Percentiles rank a stretch among this genome's conserved stretches.
Conservation (phyloP, 2,329 filamentous ascomycete species). For the Clonostachys byssicola region DNA sequence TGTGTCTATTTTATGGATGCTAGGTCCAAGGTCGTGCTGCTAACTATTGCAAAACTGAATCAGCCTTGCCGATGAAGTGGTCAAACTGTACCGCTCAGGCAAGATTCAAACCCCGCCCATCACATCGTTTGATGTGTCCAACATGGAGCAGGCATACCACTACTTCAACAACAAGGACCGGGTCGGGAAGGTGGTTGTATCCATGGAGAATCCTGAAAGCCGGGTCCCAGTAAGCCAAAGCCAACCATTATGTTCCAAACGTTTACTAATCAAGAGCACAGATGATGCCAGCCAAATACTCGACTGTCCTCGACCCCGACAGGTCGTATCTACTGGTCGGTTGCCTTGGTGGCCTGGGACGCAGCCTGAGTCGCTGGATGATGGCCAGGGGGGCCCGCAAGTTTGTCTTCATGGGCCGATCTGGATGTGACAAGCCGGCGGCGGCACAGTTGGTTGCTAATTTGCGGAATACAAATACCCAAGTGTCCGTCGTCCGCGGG, state of each 20-base stretch:
- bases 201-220: conserved; percentile 8
- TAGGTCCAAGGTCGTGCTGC: no score
- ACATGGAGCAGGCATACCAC: conserved; percentile 21
- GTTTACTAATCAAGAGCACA: no score
- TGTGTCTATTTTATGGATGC: no score
- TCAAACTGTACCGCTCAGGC: conserved; percentile 8
- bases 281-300: background rate
- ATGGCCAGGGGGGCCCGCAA: conserved; percentile 16
- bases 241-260: no score
- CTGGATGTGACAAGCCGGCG: conserved; percentile 13
- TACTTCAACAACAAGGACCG: conserved; percentile 27
- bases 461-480: conserved; percentile 11
- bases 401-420: conserved; percentile 22
- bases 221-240: conserved; percentile 5
- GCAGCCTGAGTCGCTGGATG: conserved; percentile 24
- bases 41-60: no score
- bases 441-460: conserved; percentile 10
- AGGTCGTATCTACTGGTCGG: conserved; percentile 11
- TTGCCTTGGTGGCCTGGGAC: conserved; percentile 21
- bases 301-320: conserved; percentile 3
- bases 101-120: conserved; percentile 7
- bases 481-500: conserved; percentile 12
- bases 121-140: conserved; percentile 6
- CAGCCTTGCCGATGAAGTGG: no score
- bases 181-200: conserved; percentile 33